Evolutionary conservation across 2,329 filamentous ascomycete genomes (phyloP).

Genomic region (Coniochaeta sp.): DNA sequence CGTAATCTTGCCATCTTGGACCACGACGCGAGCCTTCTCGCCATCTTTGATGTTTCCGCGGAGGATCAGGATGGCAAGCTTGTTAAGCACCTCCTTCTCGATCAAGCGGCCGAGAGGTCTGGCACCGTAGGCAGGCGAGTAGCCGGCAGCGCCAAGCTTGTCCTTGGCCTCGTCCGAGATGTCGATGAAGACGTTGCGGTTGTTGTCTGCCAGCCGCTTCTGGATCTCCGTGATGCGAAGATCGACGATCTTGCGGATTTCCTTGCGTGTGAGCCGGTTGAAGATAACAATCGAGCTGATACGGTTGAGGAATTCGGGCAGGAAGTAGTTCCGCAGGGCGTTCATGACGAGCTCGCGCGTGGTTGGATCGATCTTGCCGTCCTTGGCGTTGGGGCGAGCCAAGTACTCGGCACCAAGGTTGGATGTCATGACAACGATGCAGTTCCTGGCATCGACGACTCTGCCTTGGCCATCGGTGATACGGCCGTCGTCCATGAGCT

Average conservation of each 20-base stretch:
- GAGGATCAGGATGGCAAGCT: constrained; percentile 83
- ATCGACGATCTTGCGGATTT: constrained; percentile 95
- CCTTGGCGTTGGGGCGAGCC: constrained; percentile 66
- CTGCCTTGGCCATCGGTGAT: constrained; percentile 98
- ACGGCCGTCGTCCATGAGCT: constrained; percentile 98
- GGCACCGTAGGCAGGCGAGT: constrained; percentile 92
- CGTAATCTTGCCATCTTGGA: constrained; percentile 71
- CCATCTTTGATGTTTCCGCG: constrained; percentile 79
- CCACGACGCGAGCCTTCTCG: constrained; percentile 70
- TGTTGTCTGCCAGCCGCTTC: constrained; percentile 78
- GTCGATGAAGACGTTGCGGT: constrained; percentile 77
- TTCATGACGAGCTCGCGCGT: constrained; percentile 88
- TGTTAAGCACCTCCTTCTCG: constrained; percentile 95
- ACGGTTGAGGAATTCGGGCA: constrained; percentile 97
- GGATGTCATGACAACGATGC: constrained; percentile 98
- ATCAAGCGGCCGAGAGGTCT: constrained; percentile 83
- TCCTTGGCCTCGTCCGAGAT: constrained; percentile 82
- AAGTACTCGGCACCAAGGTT: constrained; percentile 94
- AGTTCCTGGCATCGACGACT: constrained; percentile 92
- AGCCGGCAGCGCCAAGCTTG: constrained; percentile 84
- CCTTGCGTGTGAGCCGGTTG: constrained; percentile 82
- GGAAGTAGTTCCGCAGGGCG: constrained; percentile 88
- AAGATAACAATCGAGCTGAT: constrained; percentile 97
- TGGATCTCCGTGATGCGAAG: constrained; percentile 83
- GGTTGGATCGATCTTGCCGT: constrained; percentile 78